Conservation (phyloP, 257 asterid genomes). For the Ocimum tenuiflorum region DNA sequence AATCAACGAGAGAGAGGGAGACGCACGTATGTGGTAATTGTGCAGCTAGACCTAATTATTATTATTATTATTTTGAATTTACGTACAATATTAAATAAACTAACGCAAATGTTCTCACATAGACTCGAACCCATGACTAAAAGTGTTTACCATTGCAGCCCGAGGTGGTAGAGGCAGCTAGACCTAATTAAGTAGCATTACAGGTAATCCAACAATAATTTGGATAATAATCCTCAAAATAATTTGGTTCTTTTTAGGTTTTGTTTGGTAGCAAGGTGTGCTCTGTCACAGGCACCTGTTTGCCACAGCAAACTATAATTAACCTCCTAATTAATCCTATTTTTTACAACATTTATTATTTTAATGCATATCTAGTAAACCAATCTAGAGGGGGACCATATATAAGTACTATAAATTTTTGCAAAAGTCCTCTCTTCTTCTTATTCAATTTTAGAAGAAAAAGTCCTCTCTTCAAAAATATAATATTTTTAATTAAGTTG, state of each 20-base stretch:
- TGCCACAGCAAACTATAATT: slow-evolving; percentile 11
- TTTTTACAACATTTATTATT: background rate
- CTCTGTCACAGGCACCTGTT: slow-evolving; percentile 27
- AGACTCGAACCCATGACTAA: no score
- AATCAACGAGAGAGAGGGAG: no score
- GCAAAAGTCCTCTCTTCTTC: background rate
- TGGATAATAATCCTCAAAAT: slow-evolving; percentile 15
- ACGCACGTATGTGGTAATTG: no score
- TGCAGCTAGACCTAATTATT: no score
- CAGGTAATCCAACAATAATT: slow-evolving; percentile 28
- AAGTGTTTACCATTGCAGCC: no score
- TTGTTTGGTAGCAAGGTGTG: slow-evolving; percentile 37
- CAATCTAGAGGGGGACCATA: slow-evolving; percentile 28
- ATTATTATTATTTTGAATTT: no score
- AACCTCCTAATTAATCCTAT: background rate
- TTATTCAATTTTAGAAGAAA: slow-evolving; percentile 4
- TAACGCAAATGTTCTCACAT: no score
- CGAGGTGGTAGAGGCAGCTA: no score
- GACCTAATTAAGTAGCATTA: slow-evolving; percentile 2
- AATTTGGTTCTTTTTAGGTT: slow-evolving; percentile 37
- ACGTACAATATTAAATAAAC: no score
- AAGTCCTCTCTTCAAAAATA: no score
- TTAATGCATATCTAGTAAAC: slow-evolving; percentile 17
- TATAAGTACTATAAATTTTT: slow-evolving; percentile 13
- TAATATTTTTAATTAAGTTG: background rate